phyloP scores from a whole-genome alignment of 1,139 yeast genomes.

The Lodderomyces margitis region DNA sequence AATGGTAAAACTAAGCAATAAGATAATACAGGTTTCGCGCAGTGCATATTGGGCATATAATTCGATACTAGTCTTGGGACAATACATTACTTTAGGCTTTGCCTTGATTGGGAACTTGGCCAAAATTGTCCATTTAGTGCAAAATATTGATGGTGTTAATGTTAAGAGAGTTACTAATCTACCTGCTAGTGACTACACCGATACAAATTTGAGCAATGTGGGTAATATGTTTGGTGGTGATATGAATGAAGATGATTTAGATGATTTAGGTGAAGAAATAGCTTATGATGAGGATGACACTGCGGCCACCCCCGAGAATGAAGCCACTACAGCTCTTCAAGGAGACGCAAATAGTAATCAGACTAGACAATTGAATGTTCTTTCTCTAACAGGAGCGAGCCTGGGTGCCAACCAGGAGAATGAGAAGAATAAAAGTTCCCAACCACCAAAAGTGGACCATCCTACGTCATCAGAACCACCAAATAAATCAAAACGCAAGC shows the following conservation, averaged over 20 bases:
- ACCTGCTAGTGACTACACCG: neutral
- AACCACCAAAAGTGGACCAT: neutral
- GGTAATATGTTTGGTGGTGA: neutral
- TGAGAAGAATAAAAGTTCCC: neutral
- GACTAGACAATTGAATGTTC: too few relatives aligned
- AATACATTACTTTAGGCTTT: constrained; percentile 73
- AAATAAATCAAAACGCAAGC: neutral
- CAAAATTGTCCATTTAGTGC: constrained; percentile 37
- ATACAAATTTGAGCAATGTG: constrained; percentile 3
- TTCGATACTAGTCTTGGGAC: constrained; percentile 71
- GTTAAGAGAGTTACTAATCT: neutral
- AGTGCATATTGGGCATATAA: constrained; percentile 58
- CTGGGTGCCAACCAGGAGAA: too few relatives aligned
- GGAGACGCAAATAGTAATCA: too few relatives aligned
- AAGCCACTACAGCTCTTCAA: too few relatives aligned
- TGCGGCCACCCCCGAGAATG: constrained; percentile 1
- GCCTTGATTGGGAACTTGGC: constrained; percentile 61
- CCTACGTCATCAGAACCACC: neutral
- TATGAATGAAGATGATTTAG: constrained; percentile 11
- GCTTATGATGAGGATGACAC: constrained; percentile 12
- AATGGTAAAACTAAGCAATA: constrained; percentile 26
- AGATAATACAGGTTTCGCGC: constrained; percentile 41
- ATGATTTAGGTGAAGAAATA: constrained; percentile 28
- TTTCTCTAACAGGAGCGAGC: too few relatives aligned
- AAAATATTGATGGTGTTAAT: constrained; percentile 19